phyloP scores from a whole-genome alignment of 208 protist genomes.

The Vickermania ingenoplastis region DNA sequence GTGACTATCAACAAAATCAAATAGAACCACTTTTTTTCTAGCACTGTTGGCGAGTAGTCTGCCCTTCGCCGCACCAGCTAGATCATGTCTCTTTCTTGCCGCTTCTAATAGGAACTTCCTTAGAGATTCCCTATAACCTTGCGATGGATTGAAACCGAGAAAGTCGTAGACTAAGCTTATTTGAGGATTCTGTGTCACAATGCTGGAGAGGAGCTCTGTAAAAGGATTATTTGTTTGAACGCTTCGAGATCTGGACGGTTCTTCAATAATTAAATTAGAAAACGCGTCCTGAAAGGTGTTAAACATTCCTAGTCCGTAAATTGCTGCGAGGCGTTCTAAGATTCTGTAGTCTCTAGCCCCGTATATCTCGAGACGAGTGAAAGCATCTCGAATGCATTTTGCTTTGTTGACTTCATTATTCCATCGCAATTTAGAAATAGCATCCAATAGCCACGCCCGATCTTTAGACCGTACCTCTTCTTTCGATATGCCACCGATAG shows the following conservation, averaged over 20 bases:
- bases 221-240: constrained; percentile 58
- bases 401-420: constrained; percentile 76
- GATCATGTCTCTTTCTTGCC: constrained; percentile 17
- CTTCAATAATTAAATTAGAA: constrained; percentile 59
- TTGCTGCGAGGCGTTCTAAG: constrained; percentile 69
- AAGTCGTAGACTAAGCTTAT: constrained; percentile 79
- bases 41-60: constrained; percentile 32
- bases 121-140: constrained; percentile 58
- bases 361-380: constrained; percentile 65
- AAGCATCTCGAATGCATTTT: constrained; percentile 69
- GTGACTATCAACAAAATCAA: constrained; percentile 66
- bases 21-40: constrained; percentile 41
- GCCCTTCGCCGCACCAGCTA: constrained; percentile 5
- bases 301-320: constrained; percentile 67
- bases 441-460: constrained; percentile 68
- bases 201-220: constrained; percentile 34
- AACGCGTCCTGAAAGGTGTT: constrained; percentile 75
- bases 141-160: constrained; percentile 57
- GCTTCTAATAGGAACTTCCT: constrained; percentile 34
- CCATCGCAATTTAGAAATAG: constrained; percentile 69
- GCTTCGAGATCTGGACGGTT: constrained; percentile 27
- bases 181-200: constrained; percentile 49
- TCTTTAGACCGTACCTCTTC: constrained; percentile 48
- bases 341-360: constrained; percentile 57
- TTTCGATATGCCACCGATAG: constrained; percentile 28